Base-by-base conservation (phyloP, 768 basidiomycete genomes). In the Saitozyma sp. region DNA sequence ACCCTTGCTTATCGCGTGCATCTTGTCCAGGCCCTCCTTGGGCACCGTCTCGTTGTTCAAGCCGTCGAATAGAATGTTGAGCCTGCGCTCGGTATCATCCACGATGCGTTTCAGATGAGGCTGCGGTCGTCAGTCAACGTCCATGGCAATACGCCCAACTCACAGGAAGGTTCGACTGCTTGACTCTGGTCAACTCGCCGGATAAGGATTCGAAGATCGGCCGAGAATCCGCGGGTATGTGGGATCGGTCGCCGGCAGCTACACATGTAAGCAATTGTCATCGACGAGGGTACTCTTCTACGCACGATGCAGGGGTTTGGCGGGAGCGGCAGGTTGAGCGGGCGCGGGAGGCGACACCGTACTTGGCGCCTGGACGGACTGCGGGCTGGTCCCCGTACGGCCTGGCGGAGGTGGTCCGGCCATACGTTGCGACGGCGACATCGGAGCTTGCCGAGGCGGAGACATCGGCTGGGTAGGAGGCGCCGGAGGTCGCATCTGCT, bases 161-260 rank as follows among this genome's bases (percentile, higher is more conserved):
- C 65, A 92, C 92, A 11, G 91, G 90, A 8, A 84, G 58, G 43
- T 70, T 85, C 11, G 83, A 85, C 75, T 91, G 88, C 81, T 85
- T 91, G 80, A 91, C 76, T 46, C 84, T 83, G 50, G 82, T 81
- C 68, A 94, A 73, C 60, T 89, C 87, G 51, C 83, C 83, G 19
- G 83, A 83, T 45, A 96, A 82, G 16, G 89, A 82, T 55, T 86
- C 83, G 65, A 83, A 92, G 54, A 89, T 86, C 0, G 88, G 86
- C 60, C 82, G 78, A 19, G 85, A 83, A 51, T 83, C 81, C 9
- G 88, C 86, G 0, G 92, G 89, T 56, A 97, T 96, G 78, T 97
- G 95, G n/a, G 85, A 86, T 37, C 93, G 84, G 77, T 98, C 95
- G 59, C 95, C 94, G 56, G 87, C 84, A 49, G 94, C 92, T 95